Conservation (phyloP, 345 rosid species). For the Aethionema arabicum region DNA sequence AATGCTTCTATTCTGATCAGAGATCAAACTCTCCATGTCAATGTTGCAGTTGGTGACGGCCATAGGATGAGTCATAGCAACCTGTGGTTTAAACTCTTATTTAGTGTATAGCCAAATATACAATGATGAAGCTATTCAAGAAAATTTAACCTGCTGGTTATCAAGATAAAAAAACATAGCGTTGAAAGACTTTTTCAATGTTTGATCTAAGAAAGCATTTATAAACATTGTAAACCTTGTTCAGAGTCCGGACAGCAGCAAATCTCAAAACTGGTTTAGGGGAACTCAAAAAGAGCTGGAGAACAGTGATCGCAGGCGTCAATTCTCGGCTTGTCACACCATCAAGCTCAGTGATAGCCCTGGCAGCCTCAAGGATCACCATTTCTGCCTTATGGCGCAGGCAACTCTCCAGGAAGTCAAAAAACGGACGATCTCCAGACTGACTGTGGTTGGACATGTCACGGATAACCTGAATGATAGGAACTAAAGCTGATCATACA, state of each 20-base stretch:
- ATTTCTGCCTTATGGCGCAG: constrained; percentile 97
- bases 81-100: constrained; percentile 45
- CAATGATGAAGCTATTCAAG: constrained; percentile 12
- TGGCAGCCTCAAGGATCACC: constrained; percentile 98
- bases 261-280: constrained; percentile 96
- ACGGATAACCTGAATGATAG: constrained; percentile 68
- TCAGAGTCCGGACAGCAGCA: constrained; percentile 97
- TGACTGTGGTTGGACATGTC: constrained; percentile 72
- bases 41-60: constrained; percentile 98
- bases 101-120: constrained; percentile 25
- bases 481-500: constrained; percentile 17
- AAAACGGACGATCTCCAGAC: constrained; percentile 90
- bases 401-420: constrained; percentile 94
- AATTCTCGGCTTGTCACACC: constrained; percentile 90
- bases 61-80: constrained; percentile 99
- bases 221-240: constrained; percentile 52
- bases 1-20: constrained; percentile 98
- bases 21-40: constrained; percentile 97
- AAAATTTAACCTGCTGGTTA: not conserved
- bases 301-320: constrained; percentile 97
- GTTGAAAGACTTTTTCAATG: not conserved
- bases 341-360: constrained; percentile 97
- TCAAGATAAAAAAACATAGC: constrained; percentile 2
- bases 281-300: constrained; percentile 95
- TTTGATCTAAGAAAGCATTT: constrained; percentile 4